Evolutionary conservation across 2,329 filamentous ascomycete species (phyloP).

Genomic region (Neopestalotiopsis clavispora): DNA sequence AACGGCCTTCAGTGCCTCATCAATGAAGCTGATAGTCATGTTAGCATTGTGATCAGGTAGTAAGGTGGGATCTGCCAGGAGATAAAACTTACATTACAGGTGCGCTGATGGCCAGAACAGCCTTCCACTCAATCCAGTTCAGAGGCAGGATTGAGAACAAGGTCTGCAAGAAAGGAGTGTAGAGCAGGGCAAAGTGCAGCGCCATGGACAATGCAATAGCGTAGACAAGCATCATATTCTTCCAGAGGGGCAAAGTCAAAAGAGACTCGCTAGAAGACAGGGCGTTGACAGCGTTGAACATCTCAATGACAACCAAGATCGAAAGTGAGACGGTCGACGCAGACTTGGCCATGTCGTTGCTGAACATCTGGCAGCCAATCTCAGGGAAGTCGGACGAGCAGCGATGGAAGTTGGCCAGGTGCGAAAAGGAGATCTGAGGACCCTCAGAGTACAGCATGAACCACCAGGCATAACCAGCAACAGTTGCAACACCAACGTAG

Average conservation of each 20-base stretch:
- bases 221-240: constrained; percentile 98
- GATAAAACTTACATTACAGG: constrained; percentile 85
- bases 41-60: constrained; percentile 23
- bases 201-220: constrained; percentile 93
- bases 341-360: constrained; percentile 81
- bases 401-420: constrained; percentile 91
- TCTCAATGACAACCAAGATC: constrained; percentile 94
- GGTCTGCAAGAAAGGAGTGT: constrained; percentile 84
- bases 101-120: constrained; percentile 84
- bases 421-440: constrained; percentile 88
- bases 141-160: constrained; percentile 92
- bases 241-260: constrained; percentile 92
- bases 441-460: constrained; percentile 95
- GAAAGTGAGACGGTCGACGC: constrained; percentile 93
- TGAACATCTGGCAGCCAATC: constrained; percentile 92
- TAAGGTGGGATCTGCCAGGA: background rate
- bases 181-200: constrained; percentile 91
- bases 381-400: constrained; percentile 86
- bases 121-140: constrained; percentile 87
- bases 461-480: constrained; percentile 99
- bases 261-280: constrained; percentile 94
- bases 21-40: constrained; percentile 65
- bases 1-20: constrained; percentile 80
- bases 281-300: constrained; percentile 99
- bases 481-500: constrained; percentile 93